A percentile compares a stretch with the other conserved stretches of the same genome.
These are phyloP conservation scores for Porcisia hertigi DNA, from an alignment of 208 protist species.

Conservation along the genomic window DNA sequence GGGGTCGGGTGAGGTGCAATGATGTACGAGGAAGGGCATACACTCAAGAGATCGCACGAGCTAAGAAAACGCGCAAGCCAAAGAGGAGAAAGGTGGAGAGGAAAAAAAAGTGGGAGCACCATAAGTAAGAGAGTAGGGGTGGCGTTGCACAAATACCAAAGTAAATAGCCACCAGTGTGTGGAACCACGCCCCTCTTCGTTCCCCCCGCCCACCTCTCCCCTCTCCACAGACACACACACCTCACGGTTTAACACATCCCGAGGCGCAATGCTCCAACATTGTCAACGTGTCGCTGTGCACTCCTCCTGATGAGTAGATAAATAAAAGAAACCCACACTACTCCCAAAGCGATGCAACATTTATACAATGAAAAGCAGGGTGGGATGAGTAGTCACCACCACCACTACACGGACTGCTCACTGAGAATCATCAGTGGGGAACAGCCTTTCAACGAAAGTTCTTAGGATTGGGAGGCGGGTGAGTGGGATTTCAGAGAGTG, in stretches of 20 bases:
- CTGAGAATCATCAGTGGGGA: no score
- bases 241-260: background rate
- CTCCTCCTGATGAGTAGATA: background rate
- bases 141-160: background rate
- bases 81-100: background rate
- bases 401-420: no score
- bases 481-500: no score
- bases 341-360: background rate
- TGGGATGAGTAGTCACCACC: no score
- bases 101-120: background rate
- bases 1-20: background rate
- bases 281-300: background rate
- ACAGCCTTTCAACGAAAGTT: no score
- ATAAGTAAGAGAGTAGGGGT: background rate
- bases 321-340: background rate
- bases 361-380: background rate
- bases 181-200: no score
- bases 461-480: no score
- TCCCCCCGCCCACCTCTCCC: no score
- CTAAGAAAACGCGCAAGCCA: background rate
- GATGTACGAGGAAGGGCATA: background rate
- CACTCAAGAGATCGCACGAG: no score
- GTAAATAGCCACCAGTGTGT: conserved; percentile 2
- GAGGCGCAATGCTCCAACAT: background rate
- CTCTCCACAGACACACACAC: no score